phyloP scores from a whole-genome alignment of 805 yeast species.

The Kluyveromyces wickerhamii region DNA sequence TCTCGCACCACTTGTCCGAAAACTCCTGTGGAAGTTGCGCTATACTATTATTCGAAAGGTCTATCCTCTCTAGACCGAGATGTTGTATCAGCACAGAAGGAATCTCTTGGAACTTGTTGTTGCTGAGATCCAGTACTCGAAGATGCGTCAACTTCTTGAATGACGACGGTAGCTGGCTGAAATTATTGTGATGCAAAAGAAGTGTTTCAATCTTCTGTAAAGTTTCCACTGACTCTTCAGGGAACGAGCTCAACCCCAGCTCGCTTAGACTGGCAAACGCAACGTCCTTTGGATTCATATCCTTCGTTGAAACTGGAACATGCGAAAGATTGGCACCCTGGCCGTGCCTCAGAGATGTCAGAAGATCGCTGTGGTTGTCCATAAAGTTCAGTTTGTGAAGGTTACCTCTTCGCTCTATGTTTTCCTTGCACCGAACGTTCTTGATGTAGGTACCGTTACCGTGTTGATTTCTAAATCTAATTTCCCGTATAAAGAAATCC shows the following conservation, averaged over 20 bases:
- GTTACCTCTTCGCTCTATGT: no score
- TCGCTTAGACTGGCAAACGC: slow-evolving; percentile 12
- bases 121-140: slow-evolving; percentile 58
- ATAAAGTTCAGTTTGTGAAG: no score
- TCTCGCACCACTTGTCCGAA: slow-evolving; percentile 31
- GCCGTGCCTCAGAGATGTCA: slow-evolving; percentile 3
- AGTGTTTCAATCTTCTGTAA: slow-evolving; percentile 40
- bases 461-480: no score
- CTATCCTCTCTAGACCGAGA: slow-evolving; percentile 51
- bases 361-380: slow-evolving; percentile 2
- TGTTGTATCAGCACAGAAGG: slow-evolving; percentile 39
- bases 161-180: slow-evolving; percentile 40
- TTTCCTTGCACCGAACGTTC: no score
- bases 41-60: slow-evolving; percentile 51
- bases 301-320: not conserved
- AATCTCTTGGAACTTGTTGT: slow-evolving; percentile 45
- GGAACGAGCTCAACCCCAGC: slow-evolving; percentile 32
- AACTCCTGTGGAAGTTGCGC: slow-evolving; percentile 39
- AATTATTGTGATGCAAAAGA: slow-evolving; percentile 44
- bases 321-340: not conserved
- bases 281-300: not conserved
- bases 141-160: slow-evolving; percentile 39
- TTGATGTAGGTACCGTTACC: no score
- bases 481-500: no score
- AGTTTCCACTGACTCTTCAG: slow-evolving; percentile 33